Base-by-base conservation (phyloP, 345 rosid genomes). In the Durio zibethinus region DNA sequence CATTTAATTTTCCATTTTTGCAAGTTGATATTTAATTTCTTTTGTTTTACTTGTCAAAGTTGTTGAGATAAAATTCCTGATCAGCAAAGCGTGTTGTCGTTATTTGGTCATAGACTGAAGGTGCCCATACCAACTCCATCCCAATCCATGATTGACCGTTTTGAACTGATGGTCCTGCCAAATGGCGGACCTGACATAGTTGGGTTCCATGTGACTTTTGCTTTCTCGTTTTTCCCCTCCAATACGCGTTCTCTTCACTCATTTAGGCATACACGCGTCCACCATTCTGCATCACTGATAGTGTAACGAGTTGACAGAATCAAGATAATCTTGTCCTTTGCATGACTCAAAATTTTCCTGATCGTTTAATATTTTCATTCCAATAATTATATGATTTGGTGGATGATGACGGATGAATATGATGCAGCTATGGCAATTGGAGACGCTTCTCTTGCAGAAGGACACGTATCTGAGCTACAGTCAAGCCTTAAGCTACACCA, bases 391-490 rank as follows among this genome's bases (percentile, higher is more conserved):
- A 38, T 74, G 29, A 64, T 68, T 73, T 73, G 62, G 76, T 75
- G 79, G 62, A 66, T 65, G 59, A 23, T 38, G 71, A 70, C 9
- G 3, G 47, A 31, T 45, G 76, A 43, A 77, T 64, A 77, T 77
- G 80, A 61, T 85, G 86, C 86, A 96, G 99, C 91, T 96, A 75
- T 93, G 99, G 99, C 99, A 96, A 86, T 83, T 96, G 66, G 99
- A 96, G 89, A 96, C 99, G 3, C 87, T 96, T 68, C 97, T 96
- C 72, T 84, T 96, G 59, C 99, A 96, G 66, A 96, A 92, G 83
- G 99, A 96, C 83, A 96, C 99, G 77, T 96, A 93, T 82, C 84
- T 92, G 16, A 96, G 88, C 87, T 93, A 96, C 81, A 96, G 99
- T 69, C 97, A 93, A 86, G 97, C 98, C 38, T 83, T 96, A 23